Conservation (phyloP, 1,284 basidiomycete species). For the Serendipita sp. region DNA sequence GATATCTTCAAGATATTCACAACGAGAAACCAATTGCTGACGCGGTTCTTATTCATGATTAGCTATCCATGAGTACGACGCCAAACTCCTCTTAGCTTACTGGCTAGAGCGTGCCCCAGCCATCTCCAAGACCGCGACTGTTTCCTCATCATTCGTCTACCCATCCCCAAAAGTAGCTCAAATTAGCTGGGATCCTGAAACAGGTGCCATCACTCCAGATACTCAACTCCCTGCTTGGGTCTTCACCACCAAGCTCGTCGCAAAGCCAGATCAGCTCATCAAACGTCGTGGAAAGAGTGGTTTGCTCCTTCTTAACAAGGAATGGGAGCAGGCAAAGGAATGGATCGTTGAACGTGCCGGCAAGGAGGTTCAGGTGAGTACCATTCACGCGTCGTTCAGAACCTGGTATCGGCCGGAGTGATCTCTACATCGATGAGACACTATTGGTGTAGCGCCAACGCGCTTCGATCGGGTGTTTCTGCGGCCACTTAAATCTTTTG, state of each 20-base stretch:
- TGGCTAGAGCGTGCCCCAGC: conserved; percentile 81
- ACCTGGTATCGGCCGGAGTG: background rate
- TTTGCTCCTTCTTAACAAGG: conserved; percentile 86
- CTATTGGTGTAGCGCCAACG: background rate
- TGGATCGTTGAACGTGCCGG: conserved; percentile 89
- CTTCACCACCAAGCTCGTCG: conserved; percentile 75
- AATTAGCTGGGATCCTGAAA: conserved; percentile 75
- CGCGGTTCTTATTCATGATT: background rate
- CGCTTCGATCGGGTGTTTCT: conserved; percentile 1
- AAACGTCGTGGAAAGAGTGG: conserved; percentile 98
- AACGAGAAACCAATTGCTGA: too few species aligned
- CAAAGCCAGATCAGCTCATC: conserved; percentile 96
- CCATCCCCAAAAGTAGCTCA: conserved; percentile 63
- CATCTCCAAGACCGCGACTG: conserved; percentile 33
- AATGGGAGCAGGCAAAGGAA: conserved; percentile 69
- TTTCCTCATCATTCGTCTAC: conserved; percentile 49
- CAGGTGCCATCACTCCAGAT: conserved; percentile 70
- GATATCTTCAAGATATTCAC: too few species aligned
- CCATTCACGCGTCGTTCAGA: conserved; percentile 10
- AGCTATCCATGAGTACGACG: conserved; percentile 91
- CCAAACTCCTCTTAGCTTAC: conserved; percentile 86
- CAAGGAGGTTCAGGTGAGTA: conserved; percentile 74
- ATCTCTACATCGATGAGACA: conserved; percentile 1
- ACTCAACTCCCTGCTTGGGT: conserved; percentile 73
- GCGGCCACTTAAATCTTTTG: conserved; percentile 1